phyloP scores from a whole-genome alignment of 495 filamentous ascomycete species.

The Penicillium cosmopolitanum region DNA sequence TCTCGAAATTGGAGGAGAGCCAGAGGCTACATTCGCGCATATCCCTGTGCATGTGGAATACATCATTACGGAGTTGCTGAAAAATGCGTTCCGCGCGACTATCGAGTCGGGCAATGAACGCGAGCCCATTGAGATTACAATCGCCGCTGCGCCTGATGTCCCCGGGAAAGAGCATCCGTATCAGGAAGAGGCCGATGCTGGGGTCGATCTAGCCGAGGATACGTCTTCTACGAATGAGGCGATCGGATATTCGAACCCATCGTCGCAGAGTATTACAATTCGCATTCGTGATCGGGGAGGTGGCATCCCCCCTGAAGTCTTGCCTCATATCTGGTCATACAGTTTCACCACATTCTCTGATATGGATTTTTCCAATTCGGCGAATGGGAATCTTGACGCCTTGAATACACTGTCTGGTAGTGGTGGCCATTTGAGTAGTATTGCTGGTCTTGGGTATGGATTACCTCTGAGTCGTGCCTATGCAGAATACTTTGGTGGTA shows the following conservation, averaged over 20 bases:
- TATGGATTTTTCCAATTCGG: conserved; percentile 43
- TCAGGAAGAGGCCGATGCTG: conserved; percentile 34
- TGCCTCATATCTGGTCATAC: conserved; percentile 92
- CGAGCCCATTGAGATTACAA: conserved; percentile 87
- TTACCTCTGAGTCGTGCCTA: conserved; percentile 90
- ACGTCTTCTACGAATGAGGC: conserved; percentile 39
- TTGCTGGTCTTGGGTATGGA: conserved; percentile 93
- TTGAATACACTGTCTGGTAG: conserved; percentile 71
- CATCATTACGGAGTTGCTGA: conserved; percentile 92
- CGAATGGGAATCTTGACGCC: conserved; percentile 61
- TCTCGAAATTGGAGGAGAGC: conserved; percentile 79
- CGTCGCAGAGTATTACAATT: conserved; percentile 87
- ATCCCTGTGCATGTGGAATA: conserved; percentile 96
- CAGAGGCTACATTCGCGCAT: conserved; percentile 81
- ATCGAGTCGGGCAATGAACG: conserved; percentile 78
- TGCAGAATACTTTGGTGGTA: conserved; percentile 97
- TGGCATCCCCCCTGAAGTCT: conserved; percentile 79
- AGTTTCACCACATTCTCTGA: conserved; percentile 93
- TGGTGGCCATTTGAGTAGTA: conserved; percentile 70
- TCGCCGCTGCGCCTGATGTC: conserved; percentile 79
- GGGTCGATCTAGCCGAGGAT: conserved; percentile 35
- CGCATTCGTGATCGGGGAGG: conserved; percentile 94
- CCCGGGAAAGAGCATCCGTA: conserved; percentile 27
- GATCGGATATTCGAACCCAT: conserved; percentile 47
- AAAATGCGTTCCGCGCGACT: conserved; percentile 93